Evolutionary conservation across 2,329 filamentous ascomycete species (phyloP).

Genomic region (Aureobasidium sp.): DNA sequence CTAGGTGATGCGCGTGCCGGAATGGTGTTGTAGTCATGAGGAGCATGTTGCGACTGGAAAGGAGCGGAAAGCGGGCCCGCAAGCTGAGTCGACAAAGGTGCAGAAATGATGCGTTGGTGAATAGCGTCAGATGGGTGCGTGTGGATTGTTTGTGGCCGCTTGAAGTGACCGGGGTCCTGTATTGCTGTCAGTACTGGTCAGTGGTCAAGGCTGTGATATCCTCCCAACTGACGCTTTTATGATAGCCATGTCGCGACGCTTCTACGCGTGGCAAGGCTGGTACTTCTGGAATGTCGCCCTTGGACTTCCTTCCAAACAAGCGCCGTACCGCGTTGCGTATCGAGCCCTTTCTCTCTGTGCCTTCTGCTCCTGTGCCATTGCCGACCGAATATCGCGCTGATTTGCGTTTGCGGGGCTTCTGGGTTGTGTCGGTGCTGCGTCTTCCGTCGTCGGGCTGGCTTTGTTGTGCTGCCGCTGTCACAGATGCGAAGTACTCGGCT

Average conservation of each 20-base stretch:
- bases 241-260: constrained; percentile 26
- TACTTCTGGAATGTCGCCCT: constrained; percentile 18
- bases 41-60: constrained; percentile 17
- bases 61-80: constrained; percentile 19
- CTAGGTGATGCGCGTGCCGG: constrained; percentile 27
- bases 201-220: not conserved
- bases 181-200: not conserved
- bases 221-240: constrained; percentile 22
- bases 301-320: constrained; percentile 30
- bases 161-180: constrained; percentile 18
- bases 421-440: constrained; percentile 3
- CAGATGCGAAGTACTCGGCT: not conserved
- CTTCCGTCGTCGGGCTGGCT: not conserved
- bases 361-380: not conserved
- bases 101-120: constrained; percentile 13
- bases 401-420: constrained; percentile 1
- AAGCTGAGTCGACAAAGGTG: not conserved
- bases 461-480: not conserved
- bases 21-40: not conserved
- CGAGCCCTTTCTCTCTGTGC: constrained; percentile 25
- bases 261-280: constrained; percentile 10
- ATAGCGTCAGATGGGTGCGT: constrained; percentile 2
- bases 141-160: constrained; percentile 10
- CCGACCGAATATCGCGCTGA: constrained; percentile 6
- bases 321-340: constrained; percentile 30